Conservation (phyloP, 371 early-diverging fungal species). For the Nematocida major region DNA sequence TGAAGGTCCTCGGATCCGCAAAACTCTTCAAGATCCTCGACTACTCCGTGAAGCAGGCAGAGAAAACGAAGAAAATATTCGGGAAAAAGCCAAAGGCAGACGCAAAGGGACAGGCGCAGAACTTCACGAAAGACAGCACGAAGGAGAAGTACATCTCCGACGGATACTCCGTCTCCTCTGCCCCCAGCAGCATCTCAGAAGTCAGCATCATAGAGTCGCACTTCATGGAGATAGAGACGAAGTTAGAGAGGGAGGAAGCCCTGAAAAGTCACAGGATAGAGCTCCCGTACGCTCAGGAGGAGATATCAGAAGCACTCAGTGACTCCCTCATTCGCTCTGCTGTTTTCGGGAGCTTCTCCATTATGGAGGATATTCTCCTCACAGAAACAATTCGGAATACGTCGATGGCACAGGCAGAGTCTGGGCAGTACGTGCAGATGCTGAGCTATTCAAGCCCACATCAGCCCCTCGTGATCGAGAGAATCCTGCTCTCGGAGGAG, state of each 20-base stretch:
- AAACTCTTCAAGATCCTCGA: slow-evolving; percentile 53
- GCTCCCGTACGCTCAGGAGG: slow-evolving; percentile 8
- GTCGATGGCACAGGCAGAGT: slow-evolving; percentile 12
- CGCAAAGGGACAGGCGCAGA: not conserved
- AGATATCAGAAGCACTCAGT: not conserved
- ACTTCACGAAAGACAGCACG: not conserved
- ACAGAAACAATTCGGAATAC: slow-evolving; percentile 24
- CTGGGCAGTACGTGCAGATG: slow-evolving; percentile 49
- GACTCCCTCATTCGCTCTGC: slow-evolving; percentile 7
- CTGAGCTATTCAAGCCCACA: slow-evolving; percentile 14
- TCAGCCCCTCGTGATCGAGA: not conserved
- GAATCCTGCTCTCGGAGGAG: slow-evolving; percentile 49
- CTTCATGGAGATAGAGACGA: slow-evolving; percentile 26
- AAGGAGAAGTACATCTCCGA: slow-evolving; percentile 42
- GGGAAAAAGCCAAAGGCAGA: not conserved
- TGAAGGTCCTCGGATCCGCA: slow-evolving; percentile 41
- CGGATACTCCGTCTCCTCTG: slow-evolving; percentile 1
- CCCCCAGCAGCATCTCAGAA: slow-evolving; percentile 13
- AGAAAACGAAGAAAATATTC: slow-evolving; percentile 35
- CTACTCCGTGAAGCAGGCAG: slow-evolving; percentile 38
- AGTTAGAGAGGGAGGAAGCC: not conserved
- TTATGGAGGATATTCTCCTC: slow-evolving; percentile 39
- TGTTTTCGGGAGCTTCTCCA: slow-evolving; percentile 10
- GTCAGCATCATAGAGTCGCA: slow-evolving; percentile 46
- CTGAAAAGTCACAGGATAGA: not conserved